These are phyloP conservation scores for Alternaria alternata DNA, from an alignment of 2,329 filamentous ascomycete species.

Conservation along the genomic window DNA sequence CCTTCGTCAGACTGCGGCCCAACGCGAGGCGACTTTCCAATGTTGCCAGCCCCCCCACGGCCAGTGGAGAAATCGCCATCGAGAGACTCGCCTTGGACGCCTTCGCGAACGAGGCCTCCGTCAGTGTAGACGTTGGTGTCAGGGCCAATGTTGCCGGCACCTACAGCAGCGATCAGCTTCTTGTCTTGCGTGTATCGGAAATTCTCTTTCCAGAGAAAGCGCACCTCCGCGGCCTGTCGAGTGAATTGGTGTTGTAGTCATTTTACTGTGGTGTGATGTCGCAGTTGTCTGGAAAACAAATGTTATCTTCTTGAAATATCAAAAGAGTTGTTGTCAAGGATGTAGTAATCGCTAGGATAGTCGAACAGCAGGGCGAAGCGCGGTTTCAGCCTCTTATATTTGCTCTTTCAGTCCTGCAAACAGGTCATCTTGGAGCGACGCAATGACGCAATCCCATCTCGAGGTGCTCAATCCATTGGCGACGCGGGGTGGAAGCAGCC, in stretches of 20 bases:
- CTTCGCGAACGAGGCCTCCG: constrained; percentile 58
- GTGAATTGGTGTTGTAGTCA: constrained; percentile 52
- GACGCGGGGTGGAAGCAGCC: constrained; percentile 40
- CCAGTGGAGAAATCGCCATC: constrained; percentile 53
- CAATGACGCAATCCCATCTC: constrained; percentile 41
- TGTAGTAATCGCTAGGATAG: constrained; percentile 15
- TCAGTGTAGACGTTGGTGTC: constrained; percentile 59
- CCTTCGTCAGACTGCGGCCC: constrained; percentile 33
- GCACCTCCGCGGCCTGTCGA: constrained; percentile 68
- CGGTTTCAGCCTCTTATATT: constrained; percentile 42
- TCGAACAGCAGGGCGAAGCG: constrained; percentile 12
- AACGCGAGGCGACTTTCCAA: constrained; percentile 47
- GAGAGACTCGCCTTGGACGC: constrained; percentile 48
- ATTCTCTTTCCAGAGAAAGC: constrained; percentile 9
- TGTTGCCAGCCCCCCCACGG: constrained; percentile 51
- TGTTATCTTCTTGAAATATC: constrained; percentile 7
- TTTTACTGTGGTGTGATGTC: constrained; percentile 20
- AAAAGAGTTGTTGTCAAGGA: constrained; percentile 17
- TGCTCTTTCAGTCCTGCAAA: constrained; percentile 32
- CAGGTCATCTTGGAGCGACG: constrained; percentile 22
- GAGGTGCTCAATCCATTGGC: constrained; percentile 22
- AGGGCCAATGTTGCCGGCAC: constrained; percentile 65
- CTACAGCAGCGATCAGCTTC: constrained; percentile 45
- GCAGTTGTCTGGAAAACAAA: constrained; percentile 18
- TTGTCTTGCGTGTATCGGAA: not conserved